Evolutionary conservation across 2,329 filamentous ascomycete genomes (phyloP), one percentile per base, ranked within the genome.

Genomic region (Phialemonium atrogriseum): DNA sequence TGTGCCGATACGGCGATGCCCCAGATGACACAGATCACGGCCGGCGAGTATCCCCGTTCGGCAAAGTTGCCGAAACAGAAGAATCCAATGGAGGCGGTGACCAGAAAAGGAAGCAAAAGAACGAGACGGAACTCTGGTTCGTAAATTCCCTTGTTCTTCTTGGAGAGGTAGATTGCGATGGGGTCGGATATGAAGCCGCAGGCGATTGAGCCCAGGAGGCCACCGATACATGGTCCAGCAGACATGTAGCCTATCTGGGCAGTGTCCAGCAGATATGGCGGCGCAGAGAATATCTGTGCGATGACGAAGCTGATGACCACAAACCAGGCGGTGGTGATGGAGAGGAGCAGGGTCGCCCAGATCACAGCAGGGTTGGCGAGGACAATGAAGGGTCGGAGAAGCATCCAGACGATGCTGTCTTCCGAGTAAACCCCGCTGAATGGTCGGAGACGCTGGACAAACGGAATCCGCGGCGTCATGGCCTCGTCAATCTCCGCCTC

Each of bases 41-140:
- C 55, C 23, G 45, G 45, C 24, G 34, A 42, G 11, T 34, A 34
- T 5, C 27, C 25, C 3, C 38, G 35, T 15, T 42, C 34, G 4
- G 45, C 48, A 30, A 52, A 43, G 28, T 53, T 45, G 3, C 56
- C 56, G 30, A 54, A 59, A 1, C 50, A 41, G 24, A 54, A 52
- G 14, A 57, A 45, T 16, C 56, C 56, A 2, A 34, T 18, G 4
- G 52, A 43, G 7, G 50, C 48, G 6, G 43, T 46, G 2, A 47
- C 31, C 5, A 56, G 31, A 1, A 45, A 40, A 4, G 48, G 47
- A 10, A 54, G 39, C 30, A 50, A 48, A 23, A 49, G 49, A 2
- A 60, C 44, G 6, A 63, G 49, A 11, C 59, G 48, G 34, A 58
- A 62, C 31, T 62, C 59, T 3, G 59, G 59, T 34, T 63, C 59